Evolutionary conservation across 148 eudicot genomes (phyloP).

Genomic region (Camellia lanceoleosa): DNA sequence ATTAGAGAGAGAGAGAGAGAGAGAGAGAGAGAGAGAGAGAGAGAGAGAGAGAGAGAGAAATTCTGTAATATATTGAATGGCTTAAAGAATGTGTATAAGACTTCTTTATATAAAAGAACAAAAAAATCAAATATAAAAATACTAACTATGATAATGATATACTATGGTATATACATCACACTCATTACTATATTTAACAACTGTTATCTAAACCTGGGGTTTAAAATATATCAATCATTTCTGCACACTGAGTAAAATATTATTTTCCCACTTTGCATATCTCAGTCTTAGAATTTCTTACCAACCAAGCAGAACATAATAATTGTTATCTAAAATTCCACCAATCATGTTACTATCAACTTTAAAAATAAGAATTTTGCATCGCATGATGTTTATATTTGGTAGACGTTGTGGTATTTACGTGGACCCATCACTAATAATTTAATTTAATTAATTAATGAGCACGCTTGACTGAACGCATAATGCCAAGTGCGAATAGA

Average conservation of each 20-base stretch:
- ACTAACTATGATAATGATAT: no score
- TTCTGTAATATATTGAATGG: no score
- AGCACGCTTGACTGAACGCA: neutral
- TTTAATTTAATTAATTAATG: neutral
- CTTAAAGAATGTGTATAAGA: no score
- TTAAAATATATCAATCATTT: neutral
- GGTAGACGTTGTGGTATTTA: neutral
- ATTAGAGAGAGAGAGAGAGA: no score
- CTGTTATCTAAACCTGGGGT: neutral
- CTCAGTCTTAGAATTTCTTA: conserved; percentile 16
- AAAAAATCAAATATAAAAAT: no score
- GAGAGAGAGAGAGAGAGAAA: no score
- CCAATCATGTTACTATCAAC: conserved; percentile 18
- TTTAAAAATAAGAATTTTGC: conserved; percentile 7
- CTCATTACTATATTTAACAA: no score
- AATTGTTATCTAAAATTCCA: neutral
- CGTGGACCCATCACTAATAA: neutral
- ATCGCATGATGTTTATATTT: conserved; percentile 2
- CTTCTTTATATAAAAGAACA: no score
- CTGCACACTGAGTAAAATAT: neutral
- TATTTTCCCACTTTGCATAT: conserved; percentile 8
- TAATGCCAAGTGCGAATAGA: neutral
- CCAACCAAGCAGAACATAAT: neutral
- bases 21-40: no score
- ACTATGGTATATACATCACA: no score